Base-by-base conservation (phyloP, 805 yeast genomes). In the Yarrowia sp. region DNA sequence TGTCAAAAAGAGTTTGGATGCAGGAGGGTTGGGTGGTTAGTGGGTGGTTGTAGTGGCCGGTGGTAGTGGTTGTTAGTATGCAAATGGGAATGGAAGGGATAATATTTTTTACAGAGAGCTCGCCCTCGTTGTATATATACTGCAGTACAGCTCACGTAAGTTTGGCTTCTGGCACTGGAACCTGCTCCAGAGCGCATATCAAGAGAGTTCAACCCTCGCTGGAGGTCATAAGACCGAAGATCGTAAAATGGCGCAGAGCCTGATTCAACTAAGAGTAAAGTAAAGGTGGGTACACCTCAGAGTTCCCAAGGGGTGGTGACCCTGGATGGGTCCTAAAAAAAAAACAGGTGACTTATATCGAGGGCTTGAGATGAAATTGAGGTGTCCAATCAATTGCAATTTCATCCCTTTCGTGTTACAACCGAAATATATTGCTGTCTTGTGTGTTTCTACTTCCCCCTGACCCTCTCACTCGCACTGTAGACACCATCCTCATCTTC, bases 1-100 rank as follows among this genome's bases (percentile, higher is more conserved):
- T 38, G 48, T 43, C 59, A 53, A 59, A 59, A 43, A 59, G 65
- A 59, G 65, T 59, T 59, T 59, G 52, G 42, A 59, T 43, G 52
- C 22, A 35, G 45, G 41, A 42, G 42, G 16, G 40, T 9, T 10
- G n/a, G 46, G 63, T 36, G 32, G 36, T 14, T 14, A 45, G 22
- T 26, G 32, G 58, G 36, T 35, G 36, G 56, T 36, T 9, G 42
- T 2, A 16, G 32, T 26, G 19, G 19, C 19, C 19, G 19, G 19
- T 19, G 32, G 32, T 26, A 26, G 32, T 26, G 32, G 32, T 26
- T 26, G 32, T 26, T 26, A 26, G 32, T 26, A 36, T 52, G 58
- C 42, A 36, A 19, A 46, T 22, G 35, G 3, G 40, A 38, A 11
- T 10, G 12, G 40, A 11, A 38, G 40, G 40, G 10, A 26, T 26